Base-by-base conservation (phyloP, 257 asterid genomes). In the Solanum megistacrolobum region DNA sequence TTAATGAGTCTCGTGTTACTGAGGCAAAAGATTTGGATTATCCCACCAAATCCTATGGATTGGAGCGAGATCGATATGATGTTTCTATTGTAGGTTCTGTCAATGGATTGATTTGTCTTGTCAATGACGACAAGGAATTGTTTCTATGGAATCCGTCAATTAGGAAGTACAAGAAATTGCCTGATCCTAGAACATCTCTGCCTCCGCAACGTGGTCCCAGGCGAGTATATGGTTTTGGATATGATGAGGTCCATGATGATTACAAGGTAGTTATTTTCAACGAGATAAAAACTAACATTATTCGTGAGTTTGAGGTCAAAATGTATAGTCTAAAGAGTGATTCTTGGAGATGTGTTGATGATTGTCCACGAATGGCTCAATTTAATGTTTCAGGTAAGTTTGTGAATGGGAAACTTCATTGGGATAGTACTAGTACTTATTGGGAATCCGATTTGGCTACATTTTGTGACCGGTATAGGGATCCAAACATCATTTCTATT, bases 161-260 rank as follows among this genome's bases (percentile, higher is more conserved):
- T 73, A 73, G 81, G 29, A 73, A 73, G 25, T 35, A 18, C 48
- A 34, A 73, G 48, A 34, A 73, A 34, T 73, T 73, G 48, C 29
- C 48, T 73, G 16, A 73, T 73, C 12, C 27, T 73, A 20, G 1
- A 8, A 5, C 4, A 18, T 8, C 79, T 16, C 12, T 8, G 14
- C 20, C 2, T 20, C 21, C 7, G 20, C 6, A 46, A 46, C 0
- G 20, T 72, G 10, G 10, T 3, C 14, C 7, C 0, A 3, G 7
- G 16, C 29, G 71, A 62, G 71, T 12, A 32, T 72, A 34, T 73
- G 81, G 48, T 34, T 73, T 73, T 73, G 81, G 81, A 73, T 73
- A 34, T 34, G 81, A 34, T 23, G 81, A 73, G 81, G 7, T 73
- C 4, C 46, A 35, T 34, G 29, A 73, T 35, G 81, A 34, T 73